Evolutionary conservation across 805 yeast species (phyloP).

Genomic region (Candida adriatica): DNA sequence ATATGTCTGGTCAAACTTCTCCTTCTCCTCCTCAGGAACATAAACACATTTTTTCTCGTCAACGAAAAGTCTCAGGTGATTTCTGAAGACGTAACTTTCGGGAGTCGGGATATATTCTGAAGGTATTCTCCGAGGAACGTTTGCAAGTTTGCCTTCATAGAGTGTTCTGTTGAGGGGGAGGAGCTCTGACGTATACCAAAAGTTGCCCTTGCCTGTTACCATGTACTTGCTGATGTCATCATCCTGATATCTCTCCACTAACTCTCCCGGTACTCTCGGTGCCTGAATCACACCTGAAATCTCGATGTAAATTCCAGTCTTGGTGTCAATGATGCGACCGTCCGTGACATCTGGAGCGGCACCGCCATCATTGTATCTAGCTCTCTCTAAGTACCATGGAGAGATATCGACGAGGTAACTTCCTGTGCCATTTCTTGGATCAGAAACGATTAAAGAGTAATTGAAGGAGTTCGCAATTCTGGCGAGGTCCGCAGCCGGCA

Average conservation of each 20-base stretch:
- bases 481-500: conserved; percentile 41
- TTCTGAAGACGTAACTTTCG: conserved; percentile 25
- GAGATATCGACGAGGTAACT: conserved; percentile 40
- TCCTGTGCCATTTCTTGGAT: conserved; percentile 39
- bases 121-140: conserved; percentile 36
- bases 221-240: conserved; percentile 20
- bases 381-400: conserved; percentile 44
- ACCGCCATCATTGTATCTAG: conserved; percentile 38
- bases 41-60: conserved; percentile 31
- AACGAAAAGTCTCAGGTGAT: conserved; percentile 33
- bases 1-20: conserved; percentile 27
- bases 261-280: conserved; percentile 18
- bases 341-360: conserved; percentile 39
- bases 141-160: conserved; percentile 51
- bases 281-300: conserved; percentile 38
- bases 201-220: conserved; percentile 37
- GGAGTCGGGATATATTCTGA: conserved; percentile 31
- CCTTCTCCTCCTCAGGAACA: conserved; percentile 35
- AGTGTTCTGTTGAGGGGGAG: conserved; percentile 45
- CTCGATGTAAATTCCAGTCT: conserved; percentile 54
- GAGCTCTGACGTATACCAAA: conserved; percentile 40
- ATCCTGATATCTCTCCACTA: conserved; percentile 9
- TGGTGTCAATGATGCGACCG: conserved; percentile 53
- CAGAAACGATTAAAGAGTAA: conserved; percentile 36
- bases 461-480: conserved; percentile 41